Conservation (phyloP, 2,329 filamentous ascomycete genomes). For the Alternaria sp. region DNA sequence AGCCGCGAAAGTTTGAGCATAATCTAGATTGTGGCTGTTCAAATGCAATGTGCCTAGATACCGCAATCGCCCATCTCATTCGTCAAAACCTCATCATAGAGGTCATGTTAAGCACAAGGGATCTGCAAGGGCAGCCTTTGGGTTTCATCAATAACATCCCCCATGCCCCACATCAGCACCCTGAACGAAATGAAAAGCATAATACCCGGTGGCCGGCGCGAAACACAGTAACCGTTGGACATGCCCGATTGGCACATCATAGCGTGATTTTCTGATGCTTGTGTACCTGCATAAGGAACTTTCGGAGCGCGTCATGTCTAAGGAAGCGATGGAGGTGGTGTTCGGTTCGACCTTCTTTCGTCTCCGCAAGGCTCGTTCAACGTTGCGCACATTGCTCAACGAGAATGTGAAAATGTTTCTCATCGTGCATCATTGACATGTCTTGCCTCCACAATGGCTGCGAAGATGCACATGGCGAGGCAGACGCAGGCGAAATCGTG, state of each 20-base stretch:
- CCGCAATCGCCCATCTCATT: constrained; percentile 16
- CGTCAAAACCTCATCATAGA: constrained; percentile 15
- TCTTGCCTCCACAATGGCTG: neutral
- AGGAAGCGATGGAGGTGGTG: constrained; percentile 3
- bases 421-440: neutral
- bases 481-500: constrained; percentile 7
- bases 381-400: constrained; percentile 8
- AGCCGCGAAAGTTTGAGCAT: constrained; percentile 1
- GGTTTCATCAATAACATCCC: constrained; percentile 27
- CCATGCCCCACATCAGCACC: constrained; percentile 16
- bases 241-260: constrained; percentile 26
- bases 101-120: constrained; percentile 34
- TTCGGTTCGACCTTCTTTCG: constrained; percentile 2
- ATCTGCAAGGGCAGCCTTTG: constrained; percentile 19
- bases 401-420: constrained; percentile 2
- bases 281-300: constrained; percentile 11
- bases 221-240: constrained; percentile 13
- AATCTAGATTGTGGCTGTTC: constrained; percentile 6
- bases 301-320: neutral
- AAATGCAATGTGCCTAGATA: neutral
- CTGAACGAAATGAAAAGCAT: constrained; percentile 23
- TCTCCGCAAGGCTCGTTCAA: constrained; percentile 14
- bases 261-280: neutral
- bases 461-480: constrained; percentile 3
- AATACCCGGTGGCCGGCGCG: constrained; percentile 9